Evolutionary conservation across 192 early-diverging fungal species (phyloP).

Genomic region (Backusella mclennaniae): DNA sequence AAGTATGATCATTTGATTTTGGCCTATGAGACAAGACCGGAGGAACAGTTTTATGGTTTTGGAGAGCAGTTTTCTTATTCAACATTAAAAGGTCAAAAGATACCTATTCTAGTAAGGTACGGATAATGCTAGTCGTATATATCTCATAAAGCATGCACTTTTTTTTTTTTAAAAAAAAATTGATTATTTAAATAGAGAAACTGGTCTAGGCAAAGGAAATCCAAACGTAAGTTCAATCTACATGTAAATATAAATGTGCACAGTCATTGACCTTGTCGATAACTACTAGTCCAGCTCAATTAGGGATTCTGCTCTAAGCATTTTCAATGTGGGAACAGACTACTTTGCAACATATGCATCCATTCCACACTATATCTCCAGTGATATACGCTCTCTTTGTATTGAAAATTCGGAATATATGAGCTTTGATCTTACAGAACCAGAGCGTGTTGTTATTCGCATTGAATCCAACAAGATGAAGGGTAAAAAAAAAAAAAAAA

Average conservation of each 20-base stretch:
- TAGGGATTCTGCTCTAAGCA: slow-evolving; percentile 12
- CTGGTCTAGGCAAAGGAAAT: slow-evolving; percentile 35
- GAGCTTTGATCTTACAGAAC: slow-evolving; percentile 32
- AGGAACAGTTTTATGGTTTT: slow-evolving; percentile 43
- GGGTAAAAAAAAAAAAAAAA: background rate
- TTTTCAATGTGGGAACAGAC: slow-evolving; percentile 30
- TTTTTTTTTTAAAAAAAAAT: background rate
- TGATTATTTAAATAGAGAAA: slow-evolving; percentile 24
- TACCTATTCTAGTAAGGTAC: slow-evolving; percentile 35
- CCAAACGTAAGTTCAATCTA: slow-evolving; percentile 20
- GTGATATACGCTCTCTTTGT: slow-evolving; percentile 29
- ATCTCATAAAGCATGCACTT: too few species aligned
- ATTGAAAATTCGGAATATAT: slow-evolving; percentile 36
- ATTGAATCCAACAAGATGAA: slow-evolving; percentile 14
- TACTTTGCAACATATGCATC: slow-evolving; percentile 35
- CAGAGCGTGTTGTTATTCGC: slow-evolving; percentile 27
- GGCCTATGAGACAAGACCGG: slow-evolving; percentile 15
- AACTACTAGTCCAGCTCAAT: slow-evolving; percentile 12
- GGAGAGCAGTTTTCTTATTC: slow-evolving; percentile 34
- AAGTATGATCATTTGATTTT: slow-evolving; percentile 21
- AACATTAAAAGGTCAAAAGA: slow-evolving; percentile 36
- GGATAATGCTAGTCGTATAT: too few species aligned
- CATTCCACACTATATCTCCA: slow-evolving; percentile 36
- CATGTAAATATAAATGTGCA: background rate
- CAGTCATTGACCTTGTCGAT: background rate